Conservation (phyloP, 23 red algal species). For the Porphyridium purpureum region DNA sequence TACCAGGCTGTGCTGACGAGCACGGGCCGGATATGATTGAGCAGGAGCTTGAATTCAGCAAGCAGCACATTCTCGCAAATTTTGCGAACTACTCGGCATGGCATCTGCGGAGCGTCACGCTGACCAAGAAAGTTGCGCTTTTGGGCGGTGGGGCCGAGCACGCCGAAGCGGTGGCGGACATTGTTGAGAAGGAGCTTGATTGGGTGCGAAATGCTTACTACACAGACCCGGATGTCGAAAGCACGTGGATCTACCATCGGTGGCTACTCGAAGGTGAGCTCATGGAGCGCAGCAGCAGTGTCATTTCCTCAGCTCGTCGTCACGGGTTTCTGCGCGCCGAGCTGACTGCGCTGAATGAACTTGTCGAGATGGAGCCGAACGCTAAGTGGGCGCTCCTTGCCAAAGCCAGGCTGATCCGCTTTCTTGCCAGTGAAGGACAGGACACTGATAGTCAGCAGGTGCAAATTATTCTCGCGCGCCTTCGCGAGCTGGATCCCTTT, state of each 20-base stretch:
- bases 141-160: neutral
- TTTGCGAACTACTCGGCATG: constrained; percentile 93
- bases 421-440: too few species aligned
- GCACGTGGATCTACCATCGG: constrained; percentile 85
- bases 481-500: too few species aligned
- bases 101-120: constrained; percentile 61
- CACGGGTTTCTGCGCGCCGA: too few species aligned
- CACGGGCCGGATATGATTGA: too few species aligned
- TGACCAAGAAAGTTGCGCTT: constrained; percentile 7
- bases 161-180: neutral
- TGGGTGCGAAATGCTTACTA: constrained; percentile 65
- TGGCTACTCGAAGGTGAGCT: constrained; percentile 62
- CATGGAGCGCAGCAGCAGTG: too few species aligned
- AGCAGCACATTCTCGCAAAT: constrained; percentile 49
- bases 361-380: constrained; percentile 34
- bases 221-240: constrained; percentile 81
- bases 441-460: too few species aligned
- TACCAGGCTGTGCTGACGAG: too few species aligned
- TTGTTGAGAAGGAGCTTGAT: constrained; percentile 40
- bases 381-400: constrained; percentile 30
- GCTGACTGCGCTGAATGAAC: constrained; percentile 16
- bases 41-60: constrained; percentile 33
- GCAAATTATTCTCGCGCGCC: too few species aligned
- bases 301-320: too few species aligned
- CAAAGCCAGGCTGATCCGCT: neutral